A percentile compares a stretch with the other conserved stretches of the same genome.
These are phyloP conservation scores for Aegilops umbellulata DNA, from an alignment of 176 grass and related monocot genomes.

Conservation along the genomic window DNA sequence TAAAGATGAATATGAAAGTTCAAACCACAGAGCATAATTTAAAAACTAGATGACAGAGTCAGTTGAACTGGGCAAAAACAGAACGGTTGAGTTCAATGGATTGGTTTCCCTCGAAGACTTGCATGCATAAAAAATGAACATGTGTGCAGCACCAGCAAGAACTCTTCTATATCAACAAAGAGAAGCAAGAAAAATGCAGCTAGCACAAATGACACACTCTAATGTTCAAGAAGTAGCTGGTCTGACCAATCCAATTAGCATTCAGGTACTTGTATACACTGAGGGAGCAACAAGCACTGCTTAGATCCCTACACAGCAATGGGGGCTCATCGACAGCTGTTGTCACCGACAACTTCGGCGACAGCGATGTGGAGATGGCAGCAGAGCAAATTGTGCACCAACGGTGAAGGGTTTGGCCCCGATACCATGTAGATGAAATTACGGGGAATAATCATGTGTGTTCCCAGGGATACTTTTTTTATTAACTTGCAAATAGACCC, in stretches of 20 bases:
- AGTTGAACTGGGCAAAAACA: background rate
- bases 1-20: constrained; percentile 5
- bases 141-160: background rate
- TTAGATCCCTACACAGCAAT: background rate
- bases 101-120: background rate
- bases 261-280: background rate
- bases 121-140: background rate
- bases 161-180: background rate
- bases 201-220: background rate
- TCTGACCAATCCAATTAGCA: background rate
- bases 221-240: background rate
- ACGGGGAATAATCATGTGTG: background rate
- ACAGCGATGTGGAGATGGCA: background rate
- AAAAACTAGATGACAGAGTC: background rate
- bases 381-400: no score
- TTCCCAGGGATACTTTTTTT: background rate
- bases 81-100: background rate
- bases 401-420: background rate
- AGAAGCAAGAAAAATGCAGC: constrained; percentile 1
- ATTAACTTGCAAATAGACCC: background rate
- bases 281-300: background rate
- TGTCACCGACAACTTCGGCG: background rate
- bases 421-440: background rate
- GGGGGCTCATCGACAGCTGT: background rate
- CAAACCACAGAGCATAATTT: background rate